Conservation (phyloP, 1,284 basidiomycete genomes). For the Boletus smithii region DNA sequence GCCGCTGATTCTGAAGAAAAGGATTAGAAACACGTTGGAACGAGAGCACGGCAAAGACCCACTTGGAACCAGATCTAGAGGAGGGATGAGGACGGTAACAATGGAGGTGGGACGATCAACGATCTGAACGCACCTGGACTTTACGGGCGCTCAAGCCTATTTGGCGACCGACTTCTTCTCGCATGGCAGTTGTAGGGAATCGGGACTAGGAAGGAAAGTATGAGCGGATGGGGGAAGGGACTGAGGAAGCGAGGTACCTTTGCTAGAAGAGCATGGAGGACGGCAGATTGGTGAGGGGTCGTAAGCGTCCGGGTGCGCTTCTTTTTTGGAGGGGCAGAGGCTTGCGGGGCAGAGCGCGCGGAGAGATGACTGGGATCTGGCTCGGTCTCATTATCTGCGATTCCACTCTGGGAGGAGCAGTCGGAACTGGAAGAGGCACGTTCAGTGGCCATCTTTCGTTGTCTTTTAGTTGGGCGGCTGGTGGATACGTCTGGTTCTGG, state of each 20-base stretch:
- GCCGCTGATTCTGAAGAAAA: conserved; percentile 64
- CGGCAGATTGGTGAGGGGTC: conserved; percentile 79
- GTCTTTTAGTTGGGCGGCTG: conserved; percentile 21
- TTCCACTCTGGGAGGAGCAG: conserved; percentile 52
- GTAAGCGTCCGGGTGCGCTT: conserved; percentile 77
- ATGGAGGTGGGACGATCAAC: conserved; percentile 11
- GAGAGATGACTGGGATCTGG: conserved; percentile 37
- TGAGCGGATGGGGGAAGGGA: conserved; percentile 1
- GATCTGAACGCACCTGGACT: conserved; percentile 64
- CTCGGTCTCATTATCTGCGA: conserved; percentile 53
- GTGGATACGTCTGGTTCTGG: no score
- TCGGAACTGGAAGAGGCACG: conserved; percentile 31
- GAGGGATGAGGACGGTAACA: conserved; percentile 24
- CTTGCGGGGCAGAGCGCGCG: conserved; percentile 27
- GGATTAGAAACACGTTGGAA: conserved; percentile 20
- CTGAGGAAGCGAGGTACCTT: conserved; percentile 51
- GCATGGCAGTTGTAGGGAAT: conserved; percentile 79
- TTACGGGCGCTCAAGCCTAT: conserved; percentile 82
- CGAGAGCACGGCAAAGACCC: conserved; percentile 26
- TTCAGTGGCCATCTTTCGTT: conserved; percentile 24
- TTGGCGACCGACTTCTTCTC: conserved; percentile 78
- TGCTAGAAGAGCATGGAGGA: conserved; percentile 73
- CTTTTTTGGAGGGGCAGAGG: conserved; percentile 62
- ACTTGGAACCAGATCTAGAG: conserved; percentile 83
- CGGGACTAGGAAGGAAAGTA: conserved; percentile 54